Evolutionary conservation across 176 grass and related monocot species (phyloP).

Genomic region (Alloteropsis semialata): DNA sequence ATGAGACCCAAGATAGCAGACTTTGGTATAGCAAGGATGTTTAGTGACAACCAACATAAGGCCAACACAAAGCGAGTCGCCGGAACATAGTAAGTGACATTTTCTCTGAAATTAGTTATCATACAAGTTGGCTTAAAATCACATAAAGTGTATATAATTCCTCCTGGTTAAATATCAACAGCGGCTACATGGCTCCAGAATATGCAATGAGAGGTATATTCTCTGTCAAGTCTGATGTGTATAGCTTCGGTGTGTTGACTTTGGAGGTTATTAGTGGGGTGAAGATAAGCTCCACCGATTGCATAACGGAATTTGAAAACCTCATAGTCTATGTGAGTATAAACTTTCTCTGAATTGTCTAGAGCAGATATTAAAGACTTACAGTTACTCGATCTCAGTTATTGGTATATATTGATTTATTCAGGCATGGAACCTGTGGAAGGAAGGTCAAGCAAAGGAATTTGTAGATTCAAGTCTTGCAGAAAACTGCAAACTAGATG

Average conservation of each 20-base stretch:
- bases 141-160: too few relatives aligned
- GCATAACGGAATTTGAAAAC: slow-evolving; percentile 11
- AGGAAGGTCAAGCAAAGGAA: slow-evolving; percentile 23
- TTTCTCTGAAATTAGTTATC: too few relatives aligned
- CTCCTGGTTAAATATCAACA: background rate
- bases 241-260: slow-evolving; percentile 40
- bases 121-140: background rate
- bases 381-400: background rate
- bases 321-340: slow-evolving; percentile 40
- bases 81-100: slow-evolving; percentile 26
- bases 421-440: slow-evolving; percentile 49
- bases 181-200: slow-evolving; percentile 48
- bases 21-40: slow-evolving; percentile 45
- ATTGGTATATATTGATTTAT: background rate
- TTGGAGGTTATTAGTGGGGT: slow-evolving; percentile 35
- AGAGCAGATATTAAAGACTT: background rate
- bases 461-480: slow-evolving; percentile 31
- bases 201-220: slow-evolving; percentile 46
- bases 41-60: slow-evolving; percentile 6
- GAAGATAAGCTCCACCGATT: slow-evolving; percentile 28
- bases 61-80: slow-evolving; percentile 25
- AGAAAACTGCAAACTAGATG: slow-evolving; percentile 1
- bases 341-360: background rate
- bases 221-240: slow-evolving; percentile 41
- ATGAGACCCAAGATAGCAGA: slow-evolving; percentile 39